A percentile compares a stretch with the other conserved stretches of the same genome.
phyloP scores from a whole-genome alignment of 116 monocot species.

The Papilionanthe hybrid region DNA sequence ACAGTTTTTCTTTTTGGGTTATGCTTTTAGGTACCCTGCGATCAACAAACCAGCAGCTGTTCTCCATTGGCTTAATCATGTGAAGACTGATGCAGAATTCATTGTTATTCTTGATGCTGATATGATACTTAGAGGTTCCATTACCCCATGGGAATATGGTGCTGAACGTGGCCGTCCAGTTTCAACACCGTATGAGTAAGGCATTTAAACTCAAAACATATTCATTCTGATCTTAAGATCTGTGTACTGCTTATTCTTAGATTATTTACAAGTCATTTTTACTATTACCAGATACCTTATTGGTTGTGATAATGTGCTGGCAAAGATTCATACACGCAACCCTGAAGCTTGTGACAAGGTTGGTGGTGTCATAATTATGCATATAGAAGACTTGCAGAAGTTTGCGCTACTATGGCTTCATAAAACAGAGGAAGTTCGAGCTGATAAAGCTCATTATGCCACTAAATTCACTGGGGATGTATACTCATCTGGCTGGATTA shows the following conservation, averaged over 20 bases:
- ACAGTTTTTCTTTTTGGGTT: background rate
- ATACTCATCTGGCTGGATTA: conserved; percentile 93
- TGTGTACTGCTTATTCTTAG: background rate
- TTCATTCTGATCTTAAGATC: background rate
- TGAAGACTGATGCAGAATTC: conserved; percentile 79
- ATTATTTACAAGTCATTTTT: background rate
- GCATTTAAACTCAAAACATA: background rate
- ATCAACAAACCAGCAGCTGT: conserved; percentile 98
- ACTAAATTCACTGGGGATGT: conserved; percentile 87
- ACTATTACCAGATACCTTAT: conserved; percentile 70
- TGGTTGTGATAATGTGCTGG: conserved; percentile 94
- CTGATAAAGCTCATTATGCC: conserved; percentile 86
- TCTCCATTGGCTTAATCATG: conserved; percentile 95
- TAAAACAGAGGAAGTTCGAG: conserved; percentile 74
- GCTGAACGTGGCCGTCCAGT: conserved; percentile 81
- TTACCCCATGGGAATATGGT: conserved; percentile 97
- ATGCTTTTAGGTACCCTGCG: conserved; percentile 85
- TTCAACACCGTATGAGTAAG: conserved; percentile 98
- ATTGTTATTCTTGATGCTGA: conserved; percentile 97
- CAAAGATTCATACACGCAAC: conserved; percentile 80
- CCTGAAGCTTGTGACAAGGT: conserved; percentile 95
- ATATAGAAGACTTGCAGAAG: conserved; percentile 62
- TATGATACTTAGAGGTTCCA: conserved; percentile 97
- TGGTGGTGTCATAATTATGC: conserved; percentile 95
- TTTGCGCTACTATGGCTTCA: conserved; percentile 74